A percentile compares a stretch with the other conserved stretches of the same genome.
Conservation (phyloP, 2,329 filamentous ascomycete genomes). For the Fusarium agapanthi region DNA sequence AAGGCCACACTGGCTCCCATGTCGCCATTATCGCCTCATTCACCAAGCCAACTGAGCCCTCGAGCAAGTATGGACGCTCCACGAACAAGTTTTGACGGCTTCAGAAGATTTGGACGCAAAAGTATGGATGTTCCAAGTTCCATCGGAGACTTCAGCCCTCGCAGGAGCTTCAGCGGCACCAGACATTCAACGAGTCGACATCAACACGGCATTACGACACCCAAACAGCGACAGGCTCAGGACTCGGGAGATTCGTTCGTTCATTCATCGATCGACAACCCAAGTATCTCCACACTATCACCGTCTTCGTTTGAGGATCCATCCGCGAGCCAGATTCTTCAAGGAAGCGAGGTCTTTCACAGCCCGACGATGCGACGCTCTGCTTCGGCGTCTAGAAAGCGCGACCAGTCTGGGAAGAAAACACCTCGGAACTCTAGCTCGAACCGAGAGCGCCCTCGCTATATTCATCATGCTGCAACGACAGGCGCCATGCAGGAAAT, state of each 20-base stretch:
- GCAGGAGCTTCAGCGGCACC: constrained; percentile 71
- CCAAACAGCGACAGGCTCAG: constrained; percentile 52
- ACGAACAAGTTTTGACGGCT: constrained; percentile 62
- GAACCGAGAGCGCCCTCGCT: constrained; percentile 6
- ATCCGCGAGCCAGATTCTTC: constrained; percentile 90
- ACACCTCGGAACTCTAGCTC: constrained; percentile 29
- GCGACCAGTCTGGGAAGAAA: constrained; percentile 10
- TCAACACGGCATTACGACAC: constrained; percentile 31
- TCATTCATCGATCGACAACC: constrained; percentile 76
- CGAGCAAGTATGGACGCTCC: constrained; percentile 63
- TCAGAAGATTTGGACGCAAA: constrained; percentile 56
- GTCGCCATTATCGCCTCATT: constrained; percentile 58
- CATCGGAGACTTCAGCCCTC: constrained; percentile 53
- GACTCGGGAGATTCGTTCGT: constrained; percentile 74
- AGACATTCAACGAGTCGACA: constrained; percentile 60
- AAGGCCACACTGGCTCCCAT: constrained; percentile 68
- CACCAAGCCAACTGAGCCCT: constrained; percentile 57
- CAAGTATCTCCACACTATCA: constrained; percentile 74
- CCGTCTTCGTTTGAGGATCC: constrained; percentile 78
- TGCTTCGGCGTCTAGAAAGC: constrained; percentile 49
- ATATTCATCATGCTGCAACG: constrained; percentile 48
- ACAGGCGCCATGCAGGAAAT: constrained; percentile 47
- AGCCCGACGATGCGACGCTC: constrained; percentile 73
- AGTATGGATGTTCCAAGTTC: constrained; percentile 62
- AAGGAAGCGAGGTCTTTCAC: constrained; percentile 87